Evolutionary conservation across 352 stramenopile species (phyloP), one percentile per base, ranked within the genome.

Genomic region (Thraustotheca clavata): DNA sequence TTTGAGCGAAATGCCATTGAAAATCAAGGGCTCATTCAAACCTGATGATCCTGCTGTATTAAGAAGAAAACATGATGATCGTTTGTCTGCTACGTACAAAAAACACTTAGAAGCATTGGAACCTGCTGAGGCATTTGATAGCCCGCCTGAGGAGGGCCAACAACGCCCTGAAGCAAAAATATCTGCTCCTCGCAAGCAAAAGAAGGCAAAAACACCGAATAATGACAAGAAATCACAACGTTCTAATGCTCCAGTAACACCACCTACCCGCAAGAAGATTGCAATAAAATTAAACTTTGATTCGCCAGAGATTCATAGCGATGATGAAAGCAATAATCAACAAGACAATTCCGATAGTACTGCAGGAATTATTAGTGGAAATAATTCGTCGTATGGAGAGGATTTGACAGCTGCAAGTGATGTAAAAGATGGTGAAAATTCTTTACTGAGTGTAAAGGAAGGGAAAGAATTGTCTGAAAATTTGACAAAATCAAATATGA

Each of bases 251-350:
- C n/a, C n/a, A n/a, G n/a, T n/a, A 20, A 65, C 57, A 20, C 57
- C 57, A 12, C 57, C 57, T 43, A 27, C 35, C 20, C 39, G 36
- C 9, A 20, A 27, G 20, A 52, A 65, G 43, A 16, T 65, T 3
- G 57, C 57, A 11, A 29, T 65, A 27, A 65, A 65, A n/a, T 26
- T 65, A 20, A 41, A 65, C 57, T 65, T 65, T 65, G 46, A 41
- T 31, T 65, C 57, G 22, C 36, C 40, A 3, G 36, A 11, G 22
- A 29, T 43, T 34, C 29, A 54, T n/a, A 60, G 16, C 7, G 50
- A 60, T 20, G 50, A 43, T 8, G 16, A 59, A n/a, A 16, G 20
- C 24, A 22, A 46, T 22, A 60, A 50, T 29, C 43, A 46, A 60
- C 8, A n/a, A n/a, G n/a, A n/a, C n/a, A n/a, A n/a, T n/a, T n/a